Evolutionary conservation across 2,329 filamentous ascomycete genomes (phyloP), one percentile per base, ranked within the genome.

Genomic region (Tolypocladium cylindrosporum): DNA sequence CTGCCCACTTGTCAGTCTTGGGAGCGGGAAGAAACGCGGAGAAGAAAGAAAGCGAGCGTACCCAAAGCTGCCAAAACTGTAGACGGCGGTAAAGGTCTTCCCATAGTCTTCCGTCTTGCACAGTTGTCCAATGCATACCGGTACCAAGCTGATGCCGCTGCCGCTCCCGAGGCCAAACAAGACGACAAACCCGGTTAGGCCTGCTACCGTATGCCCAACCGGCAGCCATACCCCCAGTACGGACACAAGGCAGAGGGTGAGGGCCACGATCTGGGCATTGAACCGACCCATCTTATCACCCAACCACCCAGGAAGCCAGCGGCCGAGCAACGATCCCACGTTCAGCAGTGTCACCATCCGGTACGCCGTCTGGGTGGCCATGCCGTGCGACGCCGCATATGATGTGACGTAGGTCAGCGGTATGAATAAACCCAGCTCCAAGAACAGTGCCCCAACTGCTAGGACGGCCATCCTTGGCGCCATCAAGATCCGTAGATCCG

Each of bases 271-370:
- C 73, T 94, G 88, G 55, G 86, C 83, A 67, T 96, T 96, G 75
- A 90, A 95, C 4, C 90, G 83, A 0, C 91, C 91, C 4, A 91
- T 69, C 55, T 79, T 82, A 68, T 96, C 91, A 0, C 90, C 87
- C 10, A 91, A 74, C 61, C 89, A 79, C 0, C 91, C 90, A 0
- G 91, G 90, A 0, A 91, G 76, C 72, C 85, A 88, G 27, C 91
- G 83, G 3, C 91, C 91, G 9, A 94, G 74, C 56, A 88, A 85
- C 0, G 87, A 90, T 13, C 88, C 89, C 1, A 84, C 89, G 67
- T 94, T 95, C 66, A 96, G 80, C 59, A 94, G 82, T 1, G 90
- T 85, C n/a, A 95, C 78, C 36, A 94, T 78, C 60, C 90, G 85
- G 69, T 90, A 93, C n/a, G 65, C 66, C 27, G 67, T 60, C 16